phyloP scores from a whole-genome alignment of 2,329 filamentous ascomycete genomes.

The Cercospora janseana region DNA sequence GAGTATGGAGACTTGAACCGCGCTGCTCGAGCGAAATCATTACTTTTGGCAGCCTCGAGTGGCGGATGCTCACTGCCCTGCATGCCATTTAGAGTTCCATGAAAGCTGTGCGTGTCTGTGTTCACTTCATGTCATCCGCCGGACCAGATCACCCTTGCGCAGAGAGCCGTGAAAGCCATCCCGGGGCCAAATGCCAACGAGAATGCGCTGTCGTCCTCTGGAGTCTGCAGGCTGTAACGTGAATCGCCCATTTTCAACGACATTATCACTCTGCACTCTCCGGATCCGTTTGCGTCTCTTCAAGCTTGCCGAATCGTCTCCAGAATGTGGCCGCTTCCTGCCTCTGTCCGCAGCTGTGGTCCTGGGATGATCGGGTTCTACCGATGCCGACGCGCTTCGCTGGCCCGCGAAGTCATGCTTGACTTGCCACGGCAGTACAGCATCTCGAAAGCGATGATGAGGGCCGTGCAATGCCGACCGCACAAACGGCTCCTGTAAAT shows the following conservation, averaged over 20 bases:
- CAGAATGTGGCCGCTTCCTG: conserved; percentile 6
- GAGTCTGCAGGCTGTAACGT: neutral
- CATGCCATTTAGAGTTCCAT: too few species aligned
- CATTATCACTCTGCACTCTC: neutral
- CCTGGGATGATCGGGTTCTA: neutral
- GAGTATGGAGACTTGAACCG: too few species aligned
- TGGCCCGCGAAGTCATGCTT: neutral
- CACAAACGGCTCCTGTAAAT: neutral
- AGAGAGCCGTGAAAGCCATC: conserved; percentile 1
- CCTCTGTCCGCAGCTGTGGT: conserved; percentile 3
- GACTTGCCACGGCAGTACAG: neutral
- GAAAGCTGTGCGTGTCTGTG: too few species aligned
- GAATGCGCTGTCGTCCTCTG: conserved; percentile 1
- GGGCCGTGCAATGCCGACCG: neutral
- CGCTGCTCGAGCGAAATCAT: too few species aligned
- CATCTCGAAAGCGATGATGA: conserved; percentile 8
- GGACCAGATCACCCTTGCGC: conserved; percentile 1
- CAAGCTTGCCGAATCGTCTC: neutral
- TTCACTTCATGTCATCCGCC: neutral
- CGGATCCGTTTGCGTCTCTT: conserved; percentile 3
- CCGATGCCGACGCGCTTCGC: neutral
- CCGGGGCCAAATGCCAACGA: conserved; percentile 8
- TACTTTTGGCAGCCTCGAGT: too few species aligned
- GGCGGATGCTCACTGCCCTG: too few species aligned
- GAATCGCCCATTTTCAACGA: neutral